These are phyloP conservation scores for Apophysomyces elegans DNA, from an alignment of 371 early-diverging fungal genomes.

Conservation along the genomic window DNA sequence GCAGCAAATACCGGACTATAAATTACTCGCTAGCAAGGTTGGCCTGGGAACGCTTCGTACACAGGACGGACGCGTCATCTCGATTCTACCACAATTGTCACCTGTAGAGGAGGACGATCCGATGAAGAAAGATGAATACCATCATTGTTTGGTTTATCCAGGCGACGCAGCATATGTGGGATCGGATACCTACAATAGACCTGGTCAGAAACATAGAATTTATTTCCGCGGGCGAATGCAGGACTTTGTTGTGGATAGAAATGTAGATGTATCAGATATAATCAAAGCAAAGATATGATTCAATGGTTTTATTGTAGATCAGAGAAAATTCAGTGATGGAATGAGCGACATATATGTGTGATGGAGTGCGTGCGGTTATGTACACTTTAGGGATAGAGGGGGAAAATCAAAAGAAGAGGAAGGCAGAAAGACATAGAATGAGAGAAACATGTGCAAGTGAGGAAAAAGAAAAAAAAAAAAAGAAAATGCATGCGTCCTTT, in stretches of 20 bases:
- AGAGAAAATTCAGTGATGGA: neutral
- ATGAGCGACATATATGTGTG: neutral
- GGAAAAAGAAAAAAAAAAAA: neutral
- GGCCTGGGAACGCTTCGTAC: conserved; percentile 41
- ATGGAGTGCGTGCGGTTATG: neutral
- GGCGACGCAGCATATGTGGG: conserved; percentile 41
- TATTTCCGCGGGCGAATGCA: conserved; percentile 41
- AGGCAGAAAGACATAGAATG: neutral
- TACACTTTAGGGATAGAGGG: neutral
- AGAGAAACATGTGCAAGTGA: conserved; percentile 10
- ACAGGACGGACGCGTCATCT: conserved; percentile 33
- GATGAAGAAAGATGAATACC: conserved; percentile 23
- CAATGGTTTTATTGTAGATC: neutral
- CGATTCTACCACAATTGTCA: conserved; percentile 55
- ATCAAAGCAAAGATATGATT: conserved; percentile 13
- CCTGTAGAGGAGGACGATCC: conserved; percentile 27
- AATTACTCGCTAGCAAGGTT: conserved; percentile 32
- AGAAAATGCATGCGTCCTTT: conserved; percentile 6
- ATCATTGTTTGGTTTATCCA: conserved; percentile 40
- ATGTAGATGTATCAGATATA: conserved; percentile 29
- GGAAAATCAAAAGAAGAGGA: neutral
- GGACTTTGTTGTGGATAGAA: conserved; percentile 30
- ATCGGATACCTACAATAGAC: conserved; percentile 13
- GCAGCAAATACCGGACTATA: conserved; percentile 27
- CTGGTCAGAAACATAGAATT: conserved; percentile 40